phyloP scores from a whole-genome alignment of 768 basidiomycete genomes.

The Russula lepida region DNA sequence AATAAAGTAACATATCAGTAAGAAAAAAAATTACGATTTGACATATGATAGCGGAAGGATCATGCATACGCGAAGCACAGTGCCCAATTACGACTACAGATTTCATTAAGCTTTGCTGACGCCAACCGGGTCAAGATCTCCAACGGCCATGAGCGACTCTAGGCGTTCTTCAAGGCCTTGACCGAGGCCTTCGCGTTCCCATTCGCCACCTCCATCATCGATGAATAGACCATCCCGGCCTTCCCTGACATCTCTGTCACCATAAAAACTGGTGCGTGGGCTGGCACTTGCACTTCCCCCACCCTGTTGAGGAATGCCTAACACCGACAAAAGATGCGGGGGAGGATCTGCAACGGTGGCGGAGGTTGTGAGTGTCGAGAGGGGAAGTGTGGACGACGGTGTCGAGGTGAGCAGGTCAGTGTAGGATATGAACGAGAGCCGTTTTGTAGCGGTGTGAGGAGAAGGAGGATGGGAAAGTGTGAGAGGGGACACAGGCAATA shows the following conservation, averaged over 20 bases:
- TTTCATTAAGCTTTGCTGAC: conserved; percentile 16
- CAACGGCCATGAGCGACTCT: conserved; percentile 41
- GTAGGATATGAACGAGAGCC: conserved; percentile 85
- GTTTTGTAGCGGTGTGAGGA: conserved; percentile 42
- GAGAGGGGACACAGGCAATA: conserved; percentile 23
- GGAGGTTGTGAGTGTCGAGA: conserved; percentile 64
- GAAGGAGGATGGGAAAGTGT: conserved; percentile 40
- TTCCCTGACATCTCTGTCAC: conserved; percentile 17
- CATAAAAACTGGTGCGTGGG: conserved; percentile 21
- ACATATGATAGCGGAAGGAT: background rate
- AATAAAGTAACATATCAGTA: conserved; percentile 10
- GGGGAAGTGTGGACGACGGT: conserved; percentile 60
- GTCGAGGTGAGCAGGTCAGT: conserved; percentile 74
- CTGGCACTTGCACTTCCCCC: conserved; percentile 27
- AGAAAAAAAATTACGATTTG: background rate
- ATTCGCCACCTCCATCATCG: conserved; percentile 73
- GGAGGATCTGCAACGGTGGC: conserved; percentile 50
- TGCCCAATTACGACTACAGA: background rate
- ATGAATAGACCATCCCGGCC: conserved; percentile 28
- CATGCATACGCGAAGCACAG: background rate
- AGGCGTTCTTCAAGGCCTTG: conserved; percentile 76
- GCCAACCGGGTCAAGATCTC: conserved; percentile 10
- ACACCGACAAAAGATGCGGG: conserved; percentile 63
- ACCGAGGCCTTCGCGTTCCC: conserved; percentile 80
- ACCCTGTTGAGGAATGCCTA: conserved; percentile 32